Conservation (phyloP, 2,329 filamentous ascomycete genomes). For the Achaetomium macrosporum region DNA sequence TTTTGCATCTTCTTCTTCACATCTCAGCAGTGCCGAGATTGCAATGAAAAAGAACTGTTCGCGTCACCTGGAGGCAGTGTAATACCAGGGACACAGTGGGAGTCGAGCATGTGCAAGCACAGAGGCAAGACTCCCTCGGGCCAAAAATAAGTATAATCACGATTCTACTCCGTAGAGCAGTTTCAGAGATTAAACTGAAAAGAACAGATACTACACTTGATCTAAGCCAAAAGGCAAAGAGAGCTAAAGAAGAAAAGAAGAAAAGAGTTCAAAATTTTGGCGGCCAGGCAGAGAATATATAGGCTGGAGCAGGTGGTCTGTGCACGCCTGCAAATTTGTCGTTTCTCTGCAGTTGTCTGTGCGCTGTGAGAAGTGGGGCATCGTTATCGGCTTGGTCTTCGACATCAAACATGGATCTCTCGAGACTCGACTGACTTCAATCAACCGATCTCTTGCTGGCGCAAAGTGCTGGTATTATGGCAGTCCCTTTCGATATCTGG, state of each 20-base stretch:
- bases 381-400: too few relatives aligned
- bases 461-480: too few relatives aligned
- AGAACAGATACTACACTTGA: slow-evolving; percentile 26
- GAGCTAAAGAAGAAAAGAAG: slow-evolving; percentile 22
- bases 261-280: slow-evolving; percentile 7
- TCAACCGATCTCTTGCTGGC: too few relatives aligned
- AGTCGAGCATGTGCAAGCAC: slow-evolving; percentile 18
- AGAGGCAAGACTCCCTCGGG: slow-evolving; percentile 16
- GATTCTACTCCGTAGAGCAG: slow-evolving; percentile 23
- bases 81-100: slow-evolving; percentile 21
- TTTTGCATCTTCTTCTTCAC: slow-evolving; percentile 12
- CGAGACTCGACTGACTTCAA: too few relatives aligned
- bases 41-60: slow-evolving; percentile 20
- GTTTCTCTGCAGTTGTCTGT: not conserved
- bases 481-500: too few relatives aligned
- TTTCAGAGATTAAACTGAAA: slow-evolving; percentile 26
- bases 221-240: slow-evolving; percentile 25
- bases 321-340: slow-evolving; percentile 7
- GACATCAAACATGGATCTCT: too few relatives aligned
- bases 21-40: slow-evolving; percentile 16
- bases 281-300: slow-evolving; percentile 3
- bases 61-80: slow-evolving; percentile 22
- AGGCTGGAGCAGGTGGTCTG: not conserved
- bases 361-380: not conserved
- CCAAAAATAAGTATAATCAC: slow-evolving; percentile 24